Evolutionary conservation across 495 filamentous ascomycete genomes (phyloP).

Genomic region (Neurospora tetrasperma): DNA sequence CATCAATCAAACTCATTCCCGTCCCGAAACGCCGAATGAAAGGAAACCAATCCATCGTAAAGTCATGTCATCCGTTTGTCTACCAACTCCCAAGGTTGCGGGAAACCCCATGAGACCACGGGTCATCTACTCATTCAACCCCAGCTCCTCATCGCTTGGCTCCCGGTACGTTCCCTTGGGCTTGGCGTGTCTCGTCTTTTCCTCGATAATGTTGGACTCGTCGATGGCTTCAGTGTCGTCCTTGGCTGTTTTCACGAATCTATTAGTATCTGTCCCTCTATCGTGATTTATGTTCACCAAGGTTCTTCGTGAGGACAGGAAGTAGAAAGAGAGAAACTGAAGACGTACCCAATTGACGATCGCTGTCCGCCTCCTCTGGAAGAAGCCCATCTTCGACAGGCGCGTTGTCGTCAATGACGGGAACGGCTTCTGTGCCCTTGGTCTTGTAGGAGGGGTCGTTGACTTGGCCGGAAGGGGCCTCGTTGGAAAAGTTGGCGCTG

Average conservation of each 20-base stretch:
- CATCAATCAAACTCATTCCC: no score
- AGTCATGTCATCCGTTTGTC: no score
- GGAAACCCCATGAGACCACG: no score
- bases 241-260: constrained; percentile 21
- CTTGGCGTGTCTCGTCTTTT: constrained; percentile 36
- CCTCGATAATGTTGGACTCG: constrained; percentile 38
- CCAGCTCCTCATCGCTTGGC: constrained; percentile 41
- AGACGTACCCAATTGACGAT: constrained; percentile 40
- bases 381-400: constrained; percentile 35
- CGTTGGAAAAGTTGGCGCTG: constrained; percentile 6
- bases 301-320: no score
- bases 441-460: constrained; percentile 25
- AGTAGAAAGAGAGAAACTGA: no score
- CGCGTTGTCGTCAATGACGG: constrained; percentile 42
- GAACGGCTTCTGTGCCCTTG: constrained; percentile 32
- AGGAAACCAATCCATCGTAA: no score
- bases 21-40: no score
- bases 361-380: constrained; percentile 34
- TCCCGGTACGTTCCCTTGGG: constrained; percentile 37
- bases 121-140: constrained; percentile 5
- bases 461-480: constrained; percentile 15
- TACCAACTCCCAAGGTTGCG: no score
- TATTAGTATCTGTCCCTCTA: no score
- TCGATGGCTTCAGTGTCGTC: constrained; percentile 48
- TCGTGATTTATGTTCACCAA: no score